Evolutionary conservation across 495 filamentous ascomycete genomes (phyloP).

Genomic region (Jackrogersella multiformis): DNA sequence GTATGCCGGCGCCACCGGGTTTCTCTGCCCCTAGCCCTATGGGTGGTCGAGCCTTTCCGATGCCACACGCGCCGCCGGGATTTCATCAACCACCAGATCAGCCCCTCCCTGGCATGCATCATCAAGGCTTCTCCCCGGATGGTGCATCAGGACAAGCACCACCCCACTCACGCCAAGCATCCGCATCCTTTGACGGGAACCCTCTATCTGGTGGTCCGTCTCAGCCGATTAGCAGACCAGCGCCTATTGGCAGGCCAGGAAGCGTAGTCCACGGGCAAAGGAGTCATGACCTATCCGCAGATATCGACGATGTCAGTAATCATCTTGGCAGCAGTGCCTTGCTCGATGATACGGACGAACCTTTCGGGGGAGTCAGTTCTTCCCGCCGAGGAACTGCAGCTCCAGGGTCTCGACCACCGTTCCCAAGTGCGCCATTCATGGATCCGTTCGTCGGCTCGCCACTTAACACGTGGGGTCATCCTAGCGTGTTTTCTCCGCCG

Average conservation of each 20-base stretch:
- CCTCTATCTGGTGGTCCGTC: slow-evolving; percentile 37
- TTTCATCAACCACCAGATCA: slow-evolving; percentile 61
- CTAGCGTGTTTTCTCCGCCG: slow-evolving; percentile 40
- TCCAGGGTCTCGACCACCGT: slow-evolving; percentile 39
- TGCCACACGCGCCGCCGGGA: slow-evolving; percentile 66
- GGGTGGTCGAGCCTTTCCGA: slow-evolving; percentile 71
- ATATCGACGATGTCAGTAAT: slow-evolving; percentile 73
- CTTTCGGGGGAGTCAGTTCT: slow-evolving; percentile 31
- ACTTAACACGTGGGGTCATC: slow-evolving; percentile 42
- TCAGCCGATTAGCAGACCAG: slow-evolving; percentile 79
- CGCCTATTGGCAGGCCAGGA: slow-evolving; percentile 86
- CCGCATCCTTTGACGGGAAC: slow-evolving; percentile 55
- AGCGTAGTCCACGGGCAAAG: slow-evolving; percentile 67
- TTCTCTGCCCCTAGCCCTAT: slow-evolving; percentile 66
- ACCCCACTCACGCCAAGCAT: slow-evolving; percentile 58
- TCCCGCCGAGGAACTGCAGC: slow-evolving; percentile 46
- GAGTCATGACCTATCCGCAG: slow-evolving; percentile 55
- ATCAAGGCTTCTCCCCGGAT: slow-evolving; percentile 45
- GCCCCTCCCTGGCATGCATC: slow-evolving; percentile 49
- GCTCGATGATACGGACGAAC: slow-evolving; percentile 79
- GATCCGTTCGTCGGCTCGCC: slow-evolving; percentile 48
- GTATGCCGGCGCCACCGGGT: slow-evolving; percentile 63
- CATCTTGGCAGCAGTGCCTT: slow-evolving; percentile 94
- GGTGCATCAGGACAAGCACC: slow-evolving; percentile 48
- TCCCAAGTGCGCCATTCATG: slow-evolving; percentile 36